These are phyloP conservation scores for Cyclotella sp. DNA, from an alignment of 108 stramenopile genomes.

Conservation along the genomic window DNA sequence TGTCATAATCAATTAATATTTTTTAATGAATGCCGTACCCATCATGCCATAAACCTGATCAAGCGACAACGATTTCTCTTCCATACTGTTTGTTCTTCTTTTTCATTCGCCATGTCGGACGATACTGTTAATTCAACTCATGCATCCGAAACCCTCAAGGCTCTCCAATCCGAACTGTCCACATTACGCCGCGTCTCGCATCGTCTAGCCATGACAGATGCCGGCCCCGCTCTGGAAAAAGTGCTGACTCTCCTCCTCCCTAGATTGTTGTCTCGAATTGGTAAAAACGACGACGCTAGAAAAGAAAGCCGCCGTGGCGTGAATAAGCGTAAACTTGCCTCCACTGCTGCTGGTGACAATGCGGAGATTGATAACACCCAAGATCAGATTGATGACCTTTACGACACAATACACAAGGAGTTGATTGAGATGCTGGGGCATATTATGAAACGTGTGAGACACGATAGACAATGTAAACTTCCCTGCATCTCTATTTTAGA, in stretches of 20 bases:
- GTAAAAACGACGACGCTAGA: slow-evolving; percentile 65
- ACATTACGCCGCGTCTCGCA: slow-evolving; percentile 78
- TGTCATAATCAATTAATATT: no score
- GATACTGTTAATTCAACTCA: neutral
- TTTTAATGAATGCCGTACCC: no score
- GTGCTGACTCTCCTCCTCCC: slow-evolving; percentile 76
- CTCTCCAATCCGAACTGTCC: slow-evolving; percentile 54
- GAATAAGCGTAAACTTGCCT: slow-evolving; percentile 40
- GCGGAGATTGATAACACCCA: neutral
- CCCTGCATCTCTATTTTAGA: slow-evolving; percentile 67
- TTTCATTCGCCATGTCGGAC: neutral
- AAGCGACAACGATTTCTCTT: no score
- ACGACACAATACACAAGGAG: slow-evolving; percentile 70
- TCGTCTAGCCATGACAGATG: slow-evolving; percentile 75
- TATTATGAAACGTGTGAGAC: slow-evolving; percentile 79
- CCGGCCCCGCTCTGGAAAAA: slow-evolving; percentile 46
- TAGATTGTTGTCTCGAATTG: slow-evolving; percentile 70
- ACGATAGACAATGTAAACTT: slow-evolving; percentile 58
- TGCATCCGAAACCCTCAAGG: slow-evolving; percentile 18
- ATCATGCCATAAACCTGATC: no score
- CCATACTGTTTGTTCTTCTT: neutral
- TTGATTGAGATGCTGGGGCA: slow-evolving; percentile 80
- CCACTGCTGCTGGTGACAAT: neutral
- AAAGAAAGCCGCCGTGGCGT: slow-evolving; percentile 10
- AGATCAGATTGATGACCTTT: slow-evolving; percentile 22